A percentile compares a stretch with the other conserved stretches of the same genome.
These are phyloP conservation scores for Xylaria intraflava DNA, from an alignment of 495 filamentous ascomycete species.

Conservation along the genomic window DNA sequence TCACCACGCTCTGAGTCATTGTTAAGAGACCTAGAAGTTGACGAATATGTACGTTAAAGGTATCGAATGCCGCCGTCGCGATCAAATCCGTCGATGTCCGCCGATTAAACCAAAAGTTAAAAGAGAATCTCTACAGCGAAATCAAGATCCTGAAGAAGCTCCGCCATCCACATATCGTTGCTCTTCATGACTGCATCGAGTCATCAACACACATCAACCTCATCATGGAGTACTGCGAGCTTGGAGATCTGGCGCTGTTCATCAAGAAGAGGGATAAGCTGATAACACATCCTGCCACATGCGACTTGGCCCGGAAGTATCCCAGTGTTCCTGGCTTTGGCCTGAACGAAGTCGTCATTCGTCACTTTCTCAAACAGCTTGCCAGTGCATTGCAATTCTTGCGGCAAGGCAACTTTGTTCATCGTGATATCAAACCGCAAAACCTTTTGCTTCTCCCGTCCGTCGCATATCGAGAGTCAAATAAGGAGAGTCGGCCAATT, in stretches of 20 bases:
- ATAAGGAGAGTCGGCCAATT: conserved; percentile 38
- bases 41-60: conserved; percentile 43
- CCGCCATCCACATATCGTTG: conserved; percentile 94
- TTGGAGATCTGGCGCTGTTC: conserved; percentile 88
- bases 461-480: conserved; percentile 48
- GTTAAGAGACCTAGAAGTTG: not conserved
- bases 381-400: conserved; percentile 88
- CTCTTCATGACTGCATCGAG: conserved; percentile 88
- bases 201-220: conserved; percentile 82
- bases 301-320: conserved; percentile 84
- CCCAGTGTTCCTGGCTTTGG: conserved; percentile 73
- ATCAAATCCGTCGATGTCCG: conserved; percentile 91
- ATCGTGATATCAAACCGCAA: conserved; percentile 96
- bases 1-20: not conserved
- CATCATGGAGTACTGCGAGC: conserved; percentile 96
- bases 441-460: conserved; percentile 89
- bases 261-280: conserved; percentile 87
- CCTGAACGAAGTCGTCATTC: conserved; percentile 84
- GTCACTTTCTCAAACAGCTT: conserved; percentile 94
- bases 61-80: conserved; percentile 65
- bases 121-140: conserved; percentile 90
- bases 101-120: conserved; percentile 90
- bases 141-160: conserved; percentile 88
- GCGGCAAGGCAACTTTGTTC: conserved; percentile 75
- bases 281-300: conserved; percentile 64